A percentile compares a stretch with the other conserved stretches of the same genome.
phyloP scores from a whole-genome alignment of 2,329 filamentous ascomycete genomes.

The Alternaria arbusti region DNA sequence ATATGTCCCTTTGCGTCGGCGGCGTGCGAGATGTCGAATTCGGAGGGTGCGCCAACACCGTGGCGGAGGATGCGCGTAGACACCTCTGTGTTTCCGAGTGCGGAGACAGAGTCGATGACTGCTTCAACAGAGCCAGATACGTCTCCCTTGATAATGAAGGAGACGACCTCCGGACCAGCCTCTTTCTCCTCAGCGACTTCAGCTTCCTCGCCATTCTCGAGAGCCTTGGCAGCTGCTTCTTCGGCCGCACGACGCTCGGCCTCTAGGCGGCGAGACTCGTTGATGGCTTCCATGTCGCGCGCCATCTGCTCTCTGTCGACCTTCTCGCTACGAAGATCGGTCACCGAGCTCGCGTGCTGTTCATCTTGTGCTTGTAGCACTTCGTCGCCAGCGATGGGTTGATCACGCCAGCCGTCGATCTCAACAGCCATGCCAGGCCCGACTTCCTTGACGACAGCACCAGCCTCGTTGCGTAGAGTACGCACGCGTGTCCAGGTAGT shows the following conservation, averaged over 20 bases:
- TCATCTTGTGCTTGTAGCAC: conserved; percentile 84
- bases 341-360: conserved; percentile 76
- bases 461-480: conserved; percentile 82
- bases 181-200: conserved; percentile 50
- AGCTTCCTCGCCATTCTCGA: conserved; percentile 24
- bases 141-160: conserved; percentile 90
- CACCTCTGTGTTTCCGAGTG: conserved; percentile 85
- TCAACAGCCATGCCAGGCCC: conserved; percentile 89
- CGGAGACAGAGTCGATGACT: conserved; percentile 75
- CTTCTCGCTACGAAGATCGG: conserved; percentile 76
- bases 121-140: conserved; percentile 95
- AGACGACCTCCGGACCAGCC: conserved; percentile 64
- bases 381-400: conserved; percentile 84
- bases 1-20: conserved; percentile 76
- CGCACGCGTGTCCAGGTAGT: conserved; percentile 88
- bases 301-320: conserved; percentile 70
- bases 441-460: conserved; percentile 72
- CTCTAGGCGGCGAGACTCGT: conserved; percentile 64
- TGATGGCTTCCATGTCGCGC: conserved; percentile 77
- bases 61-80: conserved; percentile 77
- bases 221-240: conserved; percentile 52
- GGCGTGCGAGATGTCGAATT: conserved; percentile 90
- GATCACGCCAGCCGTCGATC: conserved; percentile 91
- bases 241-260: conserved; percentile 68
- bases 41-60: conserved; percentile 76